Percentiles rank a stretch among this genome's conserved stretches.
Evolutionary conservation across 2,329 filamentous ascomycete species (phyloP).

Genomic region (Scorias spongiosa): DNA sequence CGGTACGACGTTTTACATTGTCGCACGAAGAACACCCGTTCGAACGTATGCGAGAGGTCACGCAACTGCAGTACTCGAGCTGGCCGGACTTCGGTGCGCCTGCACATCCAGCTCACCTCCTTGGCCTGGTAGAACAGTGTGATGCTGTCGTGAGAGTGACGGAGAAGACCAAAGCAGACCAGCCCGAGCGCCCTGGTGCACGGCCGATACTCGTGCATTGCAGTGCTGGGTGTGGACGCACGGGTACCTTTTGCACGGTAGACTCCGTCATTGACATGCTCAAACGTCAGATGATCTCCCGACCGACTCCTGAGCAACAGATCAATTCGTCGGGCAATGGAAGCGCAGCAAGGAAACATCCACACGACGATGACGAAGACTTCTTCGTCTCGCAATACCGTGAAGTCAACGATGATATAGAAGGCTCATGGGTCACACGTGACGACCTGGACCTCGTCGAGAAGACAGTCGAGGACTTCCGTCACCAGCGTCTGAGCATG

Average conservation of each 20-base stretch:
- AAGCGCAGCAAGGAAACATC: neutral
- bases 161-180: constrained; percentile 30
- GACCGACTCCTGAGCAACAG: constrained; percentile 16
- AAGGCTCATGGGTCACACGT: constrained; percentile 50
- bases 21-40: constrained; percentile 66
- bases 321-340: constrained; percentile 15
- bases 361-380: constrained; percentile 4
- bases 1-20: constrained; percentile 75
- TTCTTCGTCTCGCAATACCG: constrained; percentile 13
- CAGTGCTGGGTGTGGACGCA: constrained; percentile 87
- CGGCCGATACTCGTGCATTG: constrained; percentile 85
- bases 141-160: constrained; percentile 50
- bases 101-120: constrained; percentile 70
- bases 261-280: constrained; percentile 94
- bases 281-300: constrained; percentile 53
- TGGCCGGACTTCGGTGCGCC: constrained; percentile 97
- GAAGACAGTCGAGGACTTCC: constrained; percentile 79
- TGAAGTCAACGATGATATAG: constrained; percentile 17
- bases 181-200: constrained; percentile 36
- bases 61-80: constrained; percentile 84
- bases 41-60: constrained; percentile 76
- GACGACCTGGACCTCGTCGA: constrained; percentile 66
- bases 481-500: constrained; percentile 82
- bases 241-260: constrained; percentile 90
- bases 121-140: constrained; percentile 79